These are phyloP conservation scores for Ganoderma lucidum DNA, from an alignment of 1,284 basidiomycete genomes.

Conservation along the genomic window DNA sequence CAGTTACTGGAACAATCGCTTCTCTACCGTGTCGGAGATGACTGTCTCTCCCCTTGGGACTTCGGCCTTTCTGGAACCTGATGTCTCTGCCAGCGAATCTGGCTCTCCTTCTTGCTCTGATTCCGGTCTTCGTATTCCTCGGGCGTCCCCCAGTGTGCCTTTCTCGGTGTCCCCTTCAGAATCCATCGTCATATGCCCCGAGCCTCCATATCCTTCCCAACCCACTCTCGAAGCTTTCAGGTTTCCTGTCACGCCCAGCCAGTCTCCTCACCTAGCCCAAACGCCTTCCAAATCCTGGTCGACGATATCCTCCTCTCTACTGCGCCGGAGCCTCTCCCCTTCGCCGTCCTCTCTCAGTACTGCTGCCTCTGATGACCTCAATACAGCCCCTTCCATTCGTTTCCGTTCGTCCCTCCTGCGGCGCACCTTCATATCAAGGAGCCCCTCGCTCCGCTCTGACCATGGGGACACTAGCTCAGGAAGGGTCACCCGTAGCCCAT, in stretches of 20 bases:
- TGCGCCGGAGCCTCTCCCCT: conserved; percentile 25
- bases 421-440: conserved; percentile 16
- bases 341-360: conserved; percentile 29
- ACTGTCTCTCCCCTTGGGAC: conserved; percentile 32
- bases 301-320: conserved; percentile 30
- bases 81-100: conserved; percentile 14
- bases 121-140: conserved; percentile 8
- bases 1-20: conserved; percentile 29
- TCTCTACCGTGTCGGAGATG: conserved; percentile 23
- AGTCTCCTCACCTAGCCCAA: conserved; percentile 13
- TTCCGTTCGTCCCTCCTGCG: conserved; percentile 28
- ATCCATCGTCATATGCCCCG: conserved; percentile 27
- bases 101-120: conserved; percentile 9
- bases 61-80: conserved; percentile 34
- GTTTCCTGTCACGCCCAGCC: conserved; percentile 7
- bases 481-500: conserved; percentile 4
- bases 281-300: conserved; percentile 29
- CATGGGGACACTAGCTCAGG: neutral
- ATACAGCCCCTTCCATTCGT: conserved; percentile 18
- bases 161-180: conserved; percentile 19
- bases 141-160: conserved; percentile 13
- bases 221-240: conserved; percentile 12
- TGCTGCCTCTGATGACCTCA: conserved; percentile 22
- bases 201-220: conserved; percentile 11
- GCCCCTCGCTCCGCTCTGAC: conserved; percentile 18